Percentiles rank a stretch among this genome's conserved stretches.
phyloP scores from a whole-genome alignment of 2,329 filamentous ascomycete species.

The Endothia cerciana region DNA sequence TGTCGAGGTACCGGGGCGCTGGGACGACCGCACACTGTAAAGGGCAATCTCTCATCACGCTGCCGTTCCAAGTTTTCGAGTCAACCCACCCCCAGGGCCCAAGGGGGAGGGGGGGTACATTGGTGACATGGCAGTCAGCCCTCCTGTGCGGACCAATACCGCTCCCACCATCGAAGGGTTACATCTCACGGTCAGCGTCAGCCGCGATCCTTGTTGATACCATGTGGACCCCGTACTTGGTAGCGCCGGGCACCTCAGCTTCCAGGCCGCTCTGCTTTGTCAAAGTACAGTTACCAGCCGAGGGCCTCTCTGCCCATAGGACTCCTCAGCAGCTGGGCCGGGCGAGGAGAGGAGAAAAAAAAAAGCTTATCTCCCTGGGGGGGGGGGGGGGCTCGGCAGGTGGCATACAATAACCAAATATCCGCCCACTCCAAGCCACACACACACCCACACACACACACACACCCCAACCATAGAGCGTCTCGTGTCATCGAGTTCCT shows the following conservation, averaged over 20 bases:
- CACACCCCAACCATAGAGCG: background rate
- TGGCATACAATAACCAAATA: constrained; percentile 28
- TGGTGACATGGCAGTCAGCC: constrained; percentile 1
- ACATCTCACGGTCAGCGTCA: constrained; percentile 26
- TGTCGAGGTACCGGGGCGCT: constrained; percentile 17
- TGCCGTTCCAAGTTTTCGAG: background rate
- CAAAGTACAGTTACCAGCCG: constrained; percentile 13
- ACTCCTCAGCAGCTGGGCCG: constrained; percentile 15
- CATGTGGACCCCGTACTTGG: constrained; percentile 17
- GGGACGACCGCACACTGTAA: constrained; percentile 13
- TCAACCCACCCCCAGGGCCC: background rate
- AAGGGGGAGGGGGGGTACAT: background rate
- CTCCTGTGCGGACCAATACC: constrained; percentile 16
- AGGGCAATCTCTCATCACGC: background rate
- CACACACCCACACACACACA: constrained; percentile 9
- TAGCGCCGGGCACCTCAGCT: constrained; percentile 25
- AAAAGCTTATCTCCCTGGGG: constrained; percentile 27
- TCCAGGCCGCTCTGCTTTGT: constrained; percentile 14
- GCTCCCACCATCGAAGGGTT: constrained; percentile 24
- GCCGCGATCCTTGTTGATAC: constrained; percentile 27
- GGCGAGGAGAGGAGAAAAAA: no score
- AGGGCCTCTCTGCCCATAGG: constrained; percentile 18
- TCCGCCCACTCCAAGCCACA: constrained; percentile 26
- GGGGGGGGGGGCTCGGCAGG: constrained; percentile 27
- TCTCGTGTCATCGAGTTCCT: constrained; percentile 17